phyloP scores from a whole-genome alignment of 352 stramenopile species.

The Globisporangium abappressorium region DNA sequence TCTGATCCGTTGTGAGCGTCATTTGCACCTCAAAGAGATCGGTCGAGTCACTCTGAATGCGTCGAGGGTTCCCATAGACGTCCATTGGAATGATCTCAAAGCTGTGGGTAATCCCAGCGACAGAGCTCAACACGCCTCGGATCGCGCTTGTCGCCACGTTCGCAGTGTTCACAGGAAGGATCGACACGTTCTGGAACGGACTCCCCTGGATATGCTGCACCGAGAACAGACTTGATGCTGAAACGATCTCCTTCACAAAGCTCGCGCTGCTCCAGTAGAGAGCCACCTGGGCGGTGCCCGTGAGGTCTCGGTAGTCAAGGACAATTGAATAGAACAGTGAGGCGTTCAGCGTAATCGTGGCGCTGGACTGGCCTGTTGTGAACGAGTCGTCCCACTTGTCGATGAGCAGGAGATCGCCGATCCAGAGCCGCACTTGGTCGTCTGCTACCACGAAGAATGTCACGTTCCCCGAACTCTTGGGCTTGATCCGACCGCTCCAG shows the following conservation, averaged over 20 bases:
- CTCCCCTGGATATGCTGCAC: slow-evolving; percentile 47
- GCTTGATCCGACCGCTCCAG: slow-evolving; percentile 69
- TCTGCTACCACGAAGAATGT: slow-evolving; percentile 48
- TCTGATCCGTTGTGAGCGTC: slow-evolving; percentile 39
- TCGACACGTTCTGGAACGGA: slow-evolving; percentile 43
- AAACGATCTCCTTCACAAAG: slow-evolving; percentile 42
- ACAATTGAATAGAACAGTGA: slow-evolving; percentile 45
- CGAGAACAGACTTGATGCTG: slow-evolving; percentile 38
- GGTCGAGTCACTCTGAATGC: slow-evolving; percentile 12
- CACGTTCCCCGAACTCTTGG: slow-evolving; percentile 28
- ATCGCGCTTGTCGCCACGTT: slow-evolving; percentile 26
- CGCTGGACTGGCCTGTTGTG: slow-evolving; percentile 6
- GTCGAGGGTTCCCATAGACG: slow-evolving; percentile 39
- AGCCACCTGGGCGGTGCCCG: slow-evolving; percentile 33
- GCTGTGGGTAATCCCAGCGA: slow-evolving; percentile 30
- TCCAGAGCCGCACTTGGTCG: slow-evolving; percentile 60
- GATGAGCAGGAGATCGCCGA: slow-evolving; percentile 59
- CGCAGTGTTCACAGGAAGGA: slow-evolving; percentile 30
- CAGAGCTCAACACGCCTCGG: slow-evolving; percentile 23
- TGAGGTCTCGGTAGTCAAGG: slow-evolving; percentile 60
- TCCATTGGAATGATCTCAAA: slow-evolving; percentile 50
- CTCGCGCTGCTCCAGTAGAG: slow-evolving; percentile 43
- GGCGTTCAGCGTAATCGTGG: slow-evolving; percentile 28
- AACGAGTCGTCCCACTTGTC: slow-evolving; percentile 49
- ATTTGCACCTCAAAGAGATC: slow-evolving; percentile 39